Evolutionary conservation across 73 alveolate genomes (phyloP), one percentile per base, ranked within the genome.

Genomic region (Symbiodinium natans): DNA sequence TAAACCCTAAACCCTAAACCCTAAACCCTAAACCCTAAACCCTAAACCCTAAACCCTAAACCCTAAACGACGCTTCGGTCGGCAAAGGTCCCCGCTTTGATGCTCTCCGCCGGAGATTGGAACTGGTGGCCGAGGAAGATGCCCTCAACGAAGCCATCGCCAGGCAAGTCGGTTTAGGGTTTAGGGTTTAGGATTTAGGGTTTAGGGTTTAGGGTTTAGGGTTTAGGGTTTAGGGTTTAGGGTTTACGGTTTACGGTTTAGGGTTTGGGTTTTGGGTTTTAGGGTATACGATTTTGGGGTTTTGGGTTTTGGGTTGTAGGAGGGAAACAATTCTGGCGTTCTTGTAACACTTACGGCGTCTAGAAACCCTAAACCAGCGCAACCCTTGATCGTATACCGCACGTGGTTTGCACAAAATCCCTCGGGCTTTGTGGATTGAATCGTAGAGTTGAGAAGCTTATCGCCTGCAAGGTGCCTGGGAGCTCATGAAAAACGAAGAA

Each of bases 51-150:
- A 1, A 13, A 59, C 4, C 77, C 38, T 27, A 23, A 27, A 59
- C 2, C n/a, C 38, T 4, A 15, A 56, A 0, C 38, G 77, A 48
- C 1, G 21, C 17, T 5, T 25, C 63, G 4, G 19, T 17, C 4
- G 21, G 29, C 68, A 27, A 52, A 63, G 63, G 95, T 88, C 25
- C 95, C 95, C 0, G 95, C 95, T n/a, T 23, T 88, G 86, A 88
- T 88, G 95, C 63, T 88, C 38, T 88, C 95, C 4, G 95, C 95
- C 25, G 95, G 95, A 11, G 86, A 88, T 17, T 88, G 74, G 43
- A 88, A 88, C 19, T 88, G 95, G 95, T 88, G 95, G 95, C 95
- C 95, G 29, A 68, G 95, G 23, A 9, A 40, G 71, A 88, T 88
- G 95, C 95, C 95, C n/a, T n/a, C 29, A 15, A 68, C 68, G 39